Evolutionary conservation across 78 protist genomes (phyloP), one percentile per base, ranked within the genome.

Genomic region (Creolimax fragrantissima): DNA sequence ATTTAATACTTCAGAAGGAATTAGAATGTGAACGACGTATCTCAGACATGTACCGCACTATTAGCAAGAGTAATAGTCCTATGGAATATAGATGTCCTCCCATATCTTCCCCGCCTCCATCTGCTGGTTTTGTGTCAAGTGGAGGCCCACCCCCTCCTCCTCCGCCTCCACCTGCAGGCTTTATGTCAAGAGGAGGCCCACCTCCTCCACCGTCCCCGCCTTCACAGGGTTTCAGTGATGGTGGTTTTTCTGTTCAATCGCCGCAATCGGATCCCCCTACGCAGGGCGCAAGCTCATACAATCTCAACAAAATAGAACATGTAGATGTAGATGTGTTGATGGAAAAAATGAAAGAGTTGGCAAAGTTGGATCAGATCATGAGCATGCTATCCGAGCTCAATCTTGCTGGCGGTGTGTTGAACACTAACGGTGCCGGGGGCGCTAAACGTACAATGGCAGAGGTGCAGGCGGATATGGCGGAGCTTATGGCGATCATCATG

Each of bases 391-490:
- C 74, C 39, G 24, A 58, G 39, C 24, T 58, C 39, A 58, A 58
- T 24, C 39, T 24, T 58, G 74, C 74, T 24, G 74, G 74, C 11
- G 74, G 74, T 24, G n/a, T n/a, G n/a, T n/a, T n/a, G n/a, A n/a
- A n/a, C n/a, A n/a, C n/a, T n/a, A n/a, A n/a, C n/a, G 74, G 74
- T 58, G 74, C 39, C 84, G 81, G 4, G 41, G 35, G 42, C 84
- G 85, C 4, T 89, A 85, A 7, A 45, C 45, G 96, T 41, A 43
- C 93, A 2, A 89, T 93, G 43, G 43, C n/a, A 11, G 92, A 45
- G 36, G 92, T 94, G 35, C 93, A 94, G 85, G 4, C 39, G 17
- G 96, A 94, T 36, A 41, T 94, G 92, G 85, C 43, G 7, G 91
- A 66, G 35, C 58, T 86, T 24, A 92, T 93, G 88, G 42, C 45